Base-by-base conservation (phyloP, 805 yeast species). In the Scheffersomyces lignosus region DNA sequence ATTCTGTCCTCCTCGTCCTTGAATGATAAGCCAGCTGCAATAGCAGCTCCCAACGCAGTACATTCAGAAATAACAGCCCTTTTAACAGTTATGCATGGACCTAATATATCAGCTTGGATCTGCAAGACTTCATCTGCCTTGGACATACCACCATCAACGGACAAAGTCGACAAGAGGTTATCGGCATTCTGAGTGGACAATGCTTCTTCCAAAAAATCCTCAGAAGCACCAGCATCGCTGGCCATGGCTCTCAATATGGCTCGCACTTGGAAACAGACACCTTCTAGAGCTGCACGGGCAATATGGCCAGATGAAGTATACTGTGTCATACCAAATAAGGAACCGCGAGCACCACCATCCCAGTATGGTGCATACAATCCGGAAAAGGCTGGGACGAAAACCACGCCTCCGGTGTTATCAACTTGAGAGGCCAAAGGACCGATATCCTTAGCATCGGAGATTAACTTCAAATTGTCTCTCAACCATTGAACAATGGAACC, bases 111-210 rank as follows among this genome's bases (percentile, higher is more conserved):
- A 5, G 96, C 85, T 65, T 90, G 97, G 45, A 90, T 87, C 68
- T 87, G 96, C 83, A 91, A 84, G 35, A 89, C 91, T 52, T 85
- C 91, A 54, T 83, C 83, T 14, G 96, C 87, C 51, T 85, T 79
- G 15, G 96, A 84, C 93, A 90, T 84, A 48, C 98, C 98, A 37
- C 97, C 98, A 58, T 90, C 98, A 16, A 90, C 96, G 22, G 87
- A 83, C 41, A 84, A 66, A 12, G 71, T 55, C 3, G 78, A 70
- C 47, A 81, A 68, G 29, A 81, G 72, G 41, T 54, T 49, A 23
- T 53, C 42, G 54, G 64, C 62, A 48, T 78, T 60, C 58, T 71
- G 74, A 51, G 68, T 75, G 47, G 54, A 45, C 37, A 62, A 49
- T 7, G 71, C 67, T 39, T 76, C 77, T 50, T 81, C 85, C 47